Evolutionary conservation across 2,329 filamentous ascomycete species (phyloP).

Genomic region (Alternaria dauci): DNA sequence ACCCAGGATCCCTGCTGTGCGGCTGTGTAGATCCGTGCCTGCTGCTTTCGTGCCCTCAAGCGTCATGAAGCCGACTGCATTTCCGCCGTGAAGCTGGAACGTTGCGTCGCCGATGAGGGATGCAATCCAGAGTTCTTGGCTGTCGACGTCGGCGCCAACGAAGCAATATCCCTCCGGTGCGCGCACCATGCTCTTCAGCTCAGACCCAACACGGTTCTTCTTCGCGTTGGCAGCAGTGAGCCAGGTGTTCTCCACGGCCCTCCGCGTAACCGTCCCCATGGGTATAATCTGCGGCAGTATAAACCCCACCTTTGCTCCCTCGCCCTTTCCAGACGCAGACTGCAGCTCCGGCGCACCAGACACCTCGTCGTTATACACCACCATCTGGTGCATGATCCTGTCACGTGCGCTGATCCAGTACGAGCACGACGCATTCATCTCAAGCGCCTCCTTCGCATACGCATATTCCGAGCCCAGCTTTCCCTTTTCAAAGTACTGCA

Average conservation of each 20-base stretch:
- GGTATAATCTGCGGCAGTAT: constrained; percentile 96
- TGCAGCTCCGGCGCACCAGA: constrained; percentile 27
- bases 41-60: constrained; percentile 93
- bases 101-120: constrained; percentile 93
- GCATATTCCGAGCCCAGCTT: constrained; percentile 85
- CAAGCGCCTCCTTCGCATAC: constrained; percentile 91
- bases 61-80: constrained; percentile 99
- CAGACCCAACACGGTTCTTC: constrained; percentile 92
- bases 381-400: constrained; percentile 93
- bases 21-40: constrained; percentile 92
- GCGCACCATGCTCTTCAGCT: constrained; percentile 95
- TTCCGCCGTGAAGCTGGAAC: constrained; percentile 94
- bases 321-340: constrained; percentile 32
- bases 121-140: constrained; percentile 97
- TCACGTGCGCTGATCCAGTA: constrained; percentile 99
- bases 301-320: constrained; percentile 67
- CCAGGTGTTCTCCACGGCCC: constrained; percentile 98
- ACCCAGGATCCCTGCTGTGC: constrained; percentile 88
- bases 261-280: constrained; percentile 95
- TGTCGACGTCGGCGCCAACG: constrained; percentile 96
- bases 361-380: constrained; percentile 79
- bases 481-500: constrained; percentile 89
- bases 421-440: constrained; percentile 98
- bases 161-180: constrained; percentile 91
- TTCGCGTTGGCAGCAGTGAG: constrained; percentile 98